Evolutionary conservation across 2,329 filamentous ascomycete species (phyloP).

Genomic region (Metarhizium anisopliae): DNA sequence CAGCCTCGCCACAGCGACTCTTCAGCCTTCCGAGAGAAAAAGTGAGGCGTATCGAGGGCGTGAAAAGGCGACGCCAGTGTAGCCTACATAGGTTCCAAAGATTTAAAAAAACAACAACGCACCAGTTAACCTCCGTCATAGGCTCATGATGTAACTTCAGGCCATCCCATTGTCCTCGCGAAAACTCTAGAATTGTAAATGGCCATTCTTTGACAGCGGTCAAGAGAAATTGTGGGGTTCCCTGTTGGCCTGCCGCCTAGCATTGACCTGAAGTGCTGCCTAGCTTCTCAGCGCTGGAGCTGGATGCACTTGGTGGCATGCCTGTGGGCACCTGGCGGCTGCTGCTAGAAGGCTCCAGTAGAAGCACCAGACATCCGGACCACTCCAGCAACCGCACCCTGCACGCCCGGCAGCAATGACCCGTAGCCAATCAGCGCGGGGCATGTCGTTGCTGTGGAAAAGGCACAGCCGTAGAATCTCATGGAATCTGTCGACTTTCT

Average conservation of each 20-base stretch:
- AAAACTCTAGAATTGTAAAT: not conserved
- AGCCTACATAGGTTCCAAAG: too few relatives aligned
- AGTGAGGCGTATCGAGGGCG: not conserved
- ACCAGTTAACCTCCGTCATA: not conserved
- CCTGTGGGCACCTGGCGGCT: not conserved
- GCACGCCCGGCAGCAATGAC: not conserved
- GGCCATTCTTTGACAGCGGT: not conserved
- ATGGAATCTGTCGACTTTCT: constrained; percentile 31
- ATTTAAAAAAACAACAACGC: too few relatives aligned
- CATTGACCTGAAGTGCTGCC: too few relatives aligned
- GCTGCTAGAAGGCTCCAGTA: constrained; percentile 19
- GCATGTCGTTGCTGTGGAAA: constrained; percentile 15
- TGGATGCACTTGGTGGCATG: not conserved
- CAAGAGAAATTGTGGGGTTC: not conserved
- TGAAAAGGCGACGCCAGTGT: too few relatives aligned
- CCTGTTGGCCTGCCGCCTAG: not conserved
- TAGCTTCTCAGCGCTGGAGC: not conserved
- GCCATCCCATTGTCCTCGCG: not conserved
- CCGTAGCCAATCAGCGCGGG: constrained; percentile 17
- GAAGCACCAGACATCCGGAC: not conserved
- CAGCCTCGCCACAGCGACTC: constrained; percentile 1
- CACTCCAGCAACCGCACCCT: not conserved
- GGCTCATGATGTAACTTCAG: not conserved
- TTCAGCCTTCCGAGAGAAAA: not conserved
- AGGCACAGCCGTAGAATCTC: constrained; percentile 32